Conservation (phyloP, 2,329 filamentous ascomycete genomes). For the Septoria petroselini region DNA sequence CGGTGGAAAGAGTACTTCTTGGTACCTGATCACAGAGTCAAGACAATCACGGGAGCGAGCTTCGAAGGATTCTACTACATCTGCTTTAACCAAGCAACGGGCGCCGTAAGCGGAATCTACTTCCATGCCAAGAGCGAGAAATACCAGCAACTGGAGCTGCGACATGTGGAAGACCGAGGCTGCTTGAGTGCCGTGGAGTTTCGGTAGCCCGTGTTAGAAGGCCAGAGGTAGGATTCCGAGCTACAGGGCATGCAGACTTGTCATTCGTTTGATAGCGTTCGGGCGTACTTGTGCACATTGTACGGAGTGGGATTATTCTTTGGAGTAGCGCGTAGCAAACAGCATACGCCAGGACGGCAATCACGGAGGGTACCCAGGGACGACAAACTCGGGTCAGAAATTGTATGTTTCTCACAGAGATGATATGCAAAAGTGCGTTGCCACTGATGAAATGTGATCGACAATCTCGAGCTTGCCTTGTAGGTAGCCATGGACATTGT, state of each 20-base stretch:
- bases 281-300: conserved; percentile 20
- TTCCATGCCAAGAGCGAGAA: conserved; percentile 98
- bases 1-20: conserved; percentile 98
- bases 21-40: conserved; percentile 88
- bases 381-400: too few relatives aligned
- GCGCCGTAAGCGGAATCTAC: conserved; percentile 88
- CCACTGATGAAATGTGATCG: too few relatives aligned
- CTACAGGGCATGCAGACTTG: not conserved
- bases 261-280: conserved; percentile 27
- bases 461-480: too few relatives aligned
- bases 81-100: conserved; percentile 89
- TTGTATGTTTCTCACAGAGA: too few relatives aligned
- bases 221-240: not conserved
- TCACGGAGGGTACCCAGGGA: not conserved
- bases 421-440: too few relatives aligned
- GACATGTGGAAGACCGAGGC: conserved; percentile 79
- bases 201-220: conserved; percentile 48
- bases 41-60: conserved; percentile 87
- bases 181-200: conserved; percentile 88
- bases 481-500: too few relatives aligned
- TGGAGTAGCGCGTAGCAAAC: conserved; percentile 9
- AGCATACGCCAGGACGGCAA: conserved; percentile 9
- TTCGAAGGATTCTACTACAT: conserved; percentile 99
- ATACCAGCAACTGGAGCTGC: conserved; percentile 91
- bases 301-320: too few relatives aligned